Base-by-base conservation (phyloP, 2,329 filamentous ascomycete genomes). In the Trichoderma arundinaceum region DNA sequence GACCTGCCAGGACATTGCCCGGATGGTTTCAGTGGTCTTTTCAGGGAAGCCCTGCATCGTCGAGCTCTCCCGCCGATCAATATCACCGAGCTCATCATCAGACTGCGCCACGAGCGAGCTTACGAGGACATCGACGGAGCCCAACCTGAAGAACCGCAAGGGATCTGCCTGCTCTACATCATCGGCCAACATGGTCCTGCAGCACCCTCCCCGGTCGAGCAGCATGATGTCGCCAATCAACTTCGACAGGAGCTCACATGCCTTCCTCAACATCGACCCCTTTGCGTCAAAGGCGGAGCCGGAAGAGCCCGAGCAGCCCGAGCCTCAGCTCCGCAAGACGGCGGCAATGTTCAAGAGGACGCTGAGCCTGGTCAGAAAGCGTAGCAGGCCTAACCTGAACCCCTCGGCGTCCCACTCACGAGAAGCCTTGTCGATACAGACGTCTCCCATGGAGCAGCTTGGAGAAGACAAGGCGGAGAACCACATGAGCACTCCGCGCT, bases 1-100 rank as follows among this genome's bases (percentile, higher is more conserved):
- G 62, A 83, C 80, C 71, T 81, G 83, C 69, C 82, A 87, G 73
- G 83, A 83, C 69, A 88, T 82, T 5, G 87, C 87, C 7, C 81
- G 84, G 60, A 79, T 83, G 1, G 84, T 89, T 12, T 86, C 85
- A 0, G 85, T 89, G 44, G 78, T 87, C 64, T 87, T 83, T 67
- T 79, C 83, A 3, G 86, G 86, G 66, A 88, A 86, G 76, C 87
- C 87, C 4, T 84, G 81, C 52, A 80, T 89, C 12, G 79, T 87
- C 66, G 78, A 87, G 68, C 77, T 88, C 15, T 76, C 77, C 38
- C 76, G 79, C 60, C 76, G 81, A 67, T 82, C 82, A n/a, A 69
- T 76, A 8, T 81, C 83, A 4, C 78, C 81, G 9, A 77, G 74
- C 67, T 79, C 78, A 66, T 79, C 77, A 9, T 72, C 74, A 61